phyloP scores from a whole-genome alignment of 805 yeast genomes.

The Suhomyces emberorum region DNA sequence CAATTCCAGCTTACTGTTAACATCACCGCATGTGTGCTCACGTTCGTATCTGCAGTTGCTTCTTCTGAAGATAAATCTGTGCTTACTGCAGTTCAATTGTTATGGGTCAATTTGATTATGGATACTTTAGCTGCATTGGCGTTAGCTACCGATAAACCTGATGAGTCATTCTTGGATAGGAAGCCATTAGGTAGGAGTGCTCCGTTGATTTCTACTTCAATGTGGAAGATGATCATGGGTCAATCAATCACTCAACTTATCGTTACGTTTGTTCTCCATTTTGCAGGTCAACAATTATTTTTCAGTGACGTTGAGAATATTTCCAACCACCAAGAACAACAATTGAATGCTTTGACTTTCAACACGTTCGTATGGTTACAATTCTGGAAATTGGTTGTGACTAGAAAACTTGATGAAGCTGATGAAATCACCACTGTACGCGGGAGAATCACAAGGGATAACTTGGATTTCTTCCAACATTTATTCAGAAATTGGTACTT shows the following conservation, averaged over 20 bases:
- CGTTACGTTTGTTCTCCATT: conserved; percentile 78
- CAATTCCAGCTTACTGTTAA: conserved; percentile 97
- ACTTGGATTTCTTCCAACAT: conserved; percentile 80
- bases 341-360: conserved; percentile 82
- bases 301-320: conserved; percentile 32
- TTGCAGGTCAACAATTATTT: conserved; percentile 67
- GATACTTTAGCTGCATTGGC: conserved; percentile 98
- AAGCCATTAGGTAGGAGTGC: conserved; percentile 80
- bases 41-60: conserved; percentile 91
- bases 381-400: conserved; percentile 86
- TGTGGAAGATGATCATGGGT: conserved; percentile 98
- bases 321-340: conserved; percentile 47
- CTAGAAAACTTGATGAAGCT: conserved; percentile 87
- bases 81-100: conserved; percentile 91
- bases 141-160: conserved; percentile 95
- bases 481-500: conserved; percentile 82
- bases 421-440: conserved; percentile 58
- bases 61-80: conserved; percentile 78
- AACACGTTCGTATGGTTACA: conserved; percentile 98
- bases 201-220: conserved; percentile 80
- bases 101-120: conserved; percentile 98
- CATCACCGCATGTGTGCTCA: conserved; percentile 90
- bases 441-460: conserved; percentile 57
- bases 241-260: conserved; percentile 77
- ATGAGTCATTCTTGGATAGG: conserved; percentile 69